Base-by-base conservation (phyloP, 192 early-diverging fungal genomes). In the Podila epigama region DNA sequence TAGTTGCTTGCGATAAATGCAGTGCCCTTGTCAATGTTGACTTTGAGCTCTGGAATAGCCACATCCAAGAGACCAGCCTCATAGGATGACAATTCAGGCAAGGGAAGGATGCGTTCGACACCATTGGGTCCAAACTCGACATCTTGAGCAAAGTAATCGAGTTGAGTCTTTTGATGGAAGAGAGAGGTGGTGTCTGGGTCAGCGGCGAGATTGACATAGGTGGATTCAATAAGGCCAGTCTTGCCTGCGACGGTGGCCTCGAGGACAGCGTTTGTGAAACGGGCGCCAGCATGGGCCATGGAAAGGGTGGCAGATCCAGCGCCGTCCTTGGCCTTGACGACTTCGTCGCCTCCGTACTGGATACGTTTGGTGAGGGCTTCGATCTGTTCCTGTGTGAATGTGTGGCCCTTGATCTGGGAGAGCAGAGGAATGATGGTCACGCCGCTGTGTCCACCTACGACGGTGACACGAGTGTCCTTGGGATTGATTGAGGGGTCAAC, bases 291-390 rank as follows among this genome's bases (percentile, higher is more conserved):
- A 39, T 84, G 90, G 39, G 94, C 93, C 95, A 96, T 95, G 52
- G 93, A 95, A 36, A 96, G 87, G 7, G 94, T 96, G 33, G 95
- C 94, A 28, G 92, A 92, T 51, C 93, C 95, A 25, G 90, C 88
- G 61, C 97, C 97, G 85, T 95, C 92, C 91, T 99, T 99, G 79
- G 98, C 98, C 91, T 99, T 94, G 80, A 99, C 98, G 60, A 99
- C 98, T 81, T 99, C 98, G 77, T 99, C 98, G 69, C 98, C 98
- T 79, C 96, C 98, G 75, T 92, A 99, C 86, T 99, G 98, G 68
- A 99, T 96, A 58, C 98, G 94, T 86, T 99, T 69, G 65, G 96
- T 98, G 62, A 99, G 85, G 20, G 86, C 86, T 59, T 95, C 94
- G 67, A 93, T 85, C 86, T 98, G 90, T 66, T 95, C 95, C 72